Conservation (phyloP, 805 yeast genomes). For the Wickerhamiella spandovensis region DNA sequence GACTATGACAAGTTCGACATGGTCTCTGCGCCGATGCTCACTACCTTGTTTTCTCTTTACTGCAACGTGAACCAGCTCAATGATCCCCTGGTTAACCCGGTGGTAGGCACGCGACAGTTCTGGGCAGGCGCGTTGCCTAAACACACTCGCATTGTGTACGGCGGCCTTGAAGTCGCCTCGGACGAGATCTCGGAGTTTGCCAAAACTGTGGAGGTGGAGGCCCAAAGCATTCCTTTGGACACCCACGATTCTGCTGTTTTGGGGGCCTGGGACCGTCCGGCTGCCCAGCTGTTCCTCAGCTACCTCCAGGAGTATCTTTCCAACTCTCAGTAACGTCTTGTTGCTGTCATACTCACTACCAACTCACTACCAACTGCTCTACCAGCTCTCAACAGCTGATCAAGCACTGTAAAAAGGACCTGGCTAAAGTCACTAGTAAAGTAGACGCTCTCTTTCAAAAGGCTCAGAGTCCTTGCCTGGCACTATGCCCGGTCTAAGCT, state of each 20-base stretch:
- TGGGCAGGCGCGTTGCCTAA: conserved; percentile 13
- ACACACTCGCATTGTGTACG: conserved; percentile 13
- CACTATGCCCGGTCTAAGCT: too few species aligned
- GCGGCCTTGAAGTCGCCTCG: conserved; percentile 13
- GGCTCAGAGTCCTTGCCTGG: too few species aligned
- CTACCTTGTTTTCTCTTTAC: background rate
- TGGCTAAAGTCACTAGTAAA: too few species aligned
- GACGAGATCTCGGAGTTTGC: conserved; percentile 11
- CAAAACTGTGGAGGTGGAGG: conserved; percentile 2
- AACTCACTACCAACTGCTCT: too few species aligned
- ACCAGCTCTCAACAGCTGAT: too few species aligned
- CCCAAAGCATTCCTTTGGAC: background rate
- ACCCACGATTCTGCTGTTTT: background rate
- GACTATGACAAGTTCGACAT: conserved; percentile 1
- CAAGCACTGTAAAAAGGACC: too few species aligned
- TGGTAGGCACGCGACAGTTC: conserved; percentile 7
- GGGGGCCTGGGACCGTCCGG: background rate
- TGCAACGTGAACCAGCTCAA: conserved; percentile 4
- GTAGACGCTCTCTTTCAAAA: too few species aligned
- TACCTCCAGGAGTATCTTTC: background rate
- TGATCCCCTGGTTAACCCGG: conserved; percentile 12
- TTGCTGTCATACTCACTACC: too few species aligned
- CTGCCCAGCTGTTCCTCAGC: background rate
- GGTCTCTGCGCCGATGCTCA: background rate
- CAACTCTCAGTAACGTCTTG: background rate